phyloP scores from a whole-genome alignment of 2,329 filamentous ascomycete genomes.

The Hypomyces perniciosus region DNA sequence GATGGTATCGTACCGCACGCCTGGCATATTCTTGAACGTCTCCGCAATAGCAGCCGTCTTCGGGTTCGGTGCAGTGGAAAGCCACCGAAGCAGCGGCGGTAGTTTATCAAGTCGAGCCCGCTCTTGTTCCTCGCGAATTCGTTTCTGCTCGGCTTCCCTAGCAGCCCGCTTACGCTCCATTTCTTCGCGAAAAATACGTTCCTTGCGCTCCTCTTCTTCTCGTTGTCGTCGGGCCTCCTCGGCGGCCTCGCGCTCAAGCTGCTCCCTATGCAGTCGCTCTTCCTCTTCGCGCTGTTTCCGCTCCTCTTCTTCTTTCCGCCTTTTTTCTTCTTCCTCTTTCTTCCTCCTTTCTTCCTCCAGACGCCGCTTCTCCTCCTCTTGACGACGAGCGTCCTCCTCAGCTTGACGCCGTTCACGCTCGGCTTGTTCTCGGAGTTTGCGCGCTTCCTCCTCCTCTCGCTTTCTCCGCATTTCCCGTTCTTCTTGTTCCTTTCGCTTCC shows the following conservation, averaged over 20 bases:
- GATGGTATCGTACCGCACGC: conserved; percentile 60
- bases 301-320: conserved; percentile 30
- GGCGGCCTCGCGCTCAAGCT: conserved; percentile 42
- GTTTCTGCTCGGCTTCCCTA: conserved; percentile 46
- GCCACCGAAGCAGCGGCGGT: conserved; percentile 56
- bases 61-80: conserved; percentile 47
- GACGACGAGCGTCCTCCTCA: conserved; percentile 30
- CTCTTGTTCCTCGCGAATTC: conserved; percentile 49
- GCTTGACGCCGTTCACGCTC: conserved; percentile 31
- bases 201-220: conserved; percentile 46
- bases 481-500: conserved; percentile 28
- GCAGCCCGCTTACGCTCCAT: conserved; percentile 44
- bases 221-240: conserved; percentile 44
- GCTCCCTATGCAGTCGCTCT: conserved; percentile 39
- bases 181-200: conserved; percentile 38
- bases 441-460: conserved; percentile 33
- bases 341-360: conserved; percentile 35
- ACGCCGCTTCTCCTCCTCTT: conserved; percentile 33
- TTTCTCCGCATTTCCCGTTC: conserved; percentile 32
- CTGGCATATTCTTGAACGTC: conserved; percentile 51
- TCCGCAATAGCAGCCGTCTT: conserved; percentile 45
- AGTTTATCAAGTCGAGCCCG: conserved; percentile 49
- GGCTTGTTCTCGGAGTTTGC: conserved; percentile 28
- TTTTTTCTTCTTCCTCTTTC: conserved; percentile 30
- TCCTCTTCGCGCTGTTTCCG: conserved; percentile 39